Evolutionary conservation across 1,139 yeast genomes (phyloP), one percentile per base, ranked within the genome.

Genomic region (Lodderomyces margitis): DNA sequence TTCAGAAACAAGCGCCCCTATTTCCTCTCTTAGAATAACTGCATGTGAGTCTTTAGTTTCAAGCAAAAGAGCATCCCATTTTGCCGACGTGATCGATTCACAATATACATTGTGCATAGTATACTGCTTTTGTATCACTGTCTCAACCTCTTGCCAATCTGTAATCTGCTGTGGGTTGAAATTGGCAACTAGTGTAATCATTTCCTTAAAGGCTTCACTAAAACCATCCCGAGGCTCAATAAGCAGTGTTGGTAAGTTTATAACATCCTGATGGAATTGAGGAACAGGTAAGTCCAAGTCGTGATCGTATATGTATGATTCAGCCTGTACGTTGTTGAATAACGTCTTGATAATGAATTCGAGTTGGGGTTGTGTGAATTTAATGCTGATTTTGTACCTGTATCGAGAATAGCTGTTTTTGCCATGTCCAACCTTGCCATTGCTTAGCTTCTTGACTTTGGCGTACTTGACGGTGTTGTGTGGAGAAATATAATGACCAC

Each of bases 381-480:
- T 25, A n/a, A 31, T 31, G n/a, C 24, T 14, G 5, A 45, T 31
- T 20, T 37, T 23, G 32, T 40, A 43, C 6, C 34, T 21, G 30
- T 38, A 40, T 24, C 31, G 40, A 4, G 33, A 39, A 24, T 40
- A 25, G 15, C 36, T 30, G 21, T 41, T 36, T n/a, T 42, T 45
- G 2, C 48, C 48, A 41, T 41, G 43, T 3, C 45, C 45, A 4
- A 36, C 21, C 30, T 43, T 45, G 21, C 40, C 45, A 12, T 19
- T 24, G 24, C n/a, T 25, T 36, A 23, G 32, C 16, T 30, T 45
- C 30, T 21, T 36, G 12, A 20, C 34, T 17, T 25, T 7, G 23
- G 28, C 36, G n/a, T 8, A 24, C 10, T 41, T 19, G 10, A 28
- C 5, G 5, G 19, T n/a, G n/a, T n/a, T n/a, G n/a, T n/a, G n/a